phyloP scores from a whole-genome alignment of 2,329 filamentous ascomycete species.

The Macrophomina tecta region DNA sequence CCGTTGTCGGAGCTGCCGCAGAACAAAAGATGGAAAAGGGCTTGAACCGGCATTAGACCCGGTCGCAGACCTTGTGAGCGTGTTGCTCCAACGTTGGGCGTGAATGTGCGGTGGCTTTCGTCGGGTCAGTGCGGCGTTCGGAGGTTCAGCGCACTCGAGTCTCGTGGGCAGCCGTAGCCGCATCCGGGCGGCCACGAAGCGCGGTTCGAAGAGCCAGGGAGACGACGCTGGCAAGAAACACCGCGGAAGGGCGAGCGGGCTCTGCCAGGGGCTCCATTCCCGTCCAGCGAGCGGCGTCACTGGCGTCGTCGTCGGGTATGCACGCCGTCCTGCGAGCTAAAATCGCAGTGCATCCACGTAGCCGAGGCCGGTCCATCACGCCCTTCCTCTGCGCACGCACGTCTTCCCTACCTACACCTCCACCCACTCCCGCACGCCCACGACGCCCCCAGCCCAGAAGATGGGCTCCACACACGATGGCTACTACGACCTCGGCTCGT shows the following conservation, averaged over 20 bases:
- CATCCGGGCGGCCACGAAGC: neutral
- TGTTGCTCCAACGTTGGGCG: too few species aligned
- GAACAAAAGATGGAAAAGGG: too few species aligned
- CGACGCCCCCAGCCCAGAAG: neutral
- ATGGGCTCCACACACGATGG: slow-evolving; percentile 16
- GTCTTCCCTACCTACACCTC: neutral
- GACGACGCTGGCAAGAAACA: too few species aligned
- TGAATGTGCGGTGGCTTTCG: neutral
- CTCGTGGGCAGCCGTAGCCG: neutral
- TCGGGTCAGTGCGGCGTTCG: neutral
- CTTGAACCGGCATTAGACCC: too few species aligned
- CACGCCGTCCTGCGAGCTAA: neutral
- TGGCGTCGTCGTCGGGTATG: too few species aligned
- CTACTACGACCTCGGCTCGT: slow-evolving; percentile 64
- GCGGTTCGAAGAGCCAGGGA: too few species aligned
- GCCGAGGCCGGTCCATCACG: neutral
- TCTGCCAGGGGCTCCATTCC: too few species aligned
- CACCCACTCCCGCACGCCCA: neutral
- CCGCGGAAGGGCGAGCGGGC: too few species aligned
- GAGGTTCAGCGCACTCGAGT: neutral
- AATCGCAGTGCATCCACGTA: neutral
- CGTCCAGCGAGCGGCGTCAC: too few species aligned
- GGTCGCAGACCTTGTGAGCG: too few species aligned
- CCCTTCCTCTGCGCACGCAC: neutral
- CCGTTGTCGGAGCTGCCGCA: too few species aligned